Percentiles rank a stretch among this genome's conserved stretches.
Evolutionary conservation across 371 early-diverging fungal species (phyloP).

Genomic region (Syncephalis fuscata): DNA sequence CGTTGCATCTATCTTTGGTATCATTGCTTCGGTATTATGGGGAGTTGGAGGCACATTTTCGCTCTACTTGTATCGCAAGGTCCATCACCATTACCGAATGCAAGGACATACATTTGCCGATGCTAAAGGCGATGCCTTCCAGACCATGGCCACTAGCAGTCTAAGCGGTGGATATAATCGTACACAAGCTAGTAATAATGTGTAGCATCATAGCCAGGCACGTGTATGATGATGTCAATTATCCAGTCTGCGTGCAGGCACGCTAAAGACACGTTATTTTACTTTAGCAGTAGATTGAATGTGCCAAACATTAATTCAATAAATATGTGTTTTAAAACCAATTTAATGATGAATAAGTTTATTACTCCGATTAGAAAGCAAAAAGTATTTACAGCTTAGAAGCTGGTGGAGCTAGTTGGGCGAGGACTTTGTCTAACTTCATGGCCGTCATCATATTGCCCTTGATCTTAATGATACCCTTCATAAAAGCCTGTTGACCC

Average conservation of each 20-base stretch:
- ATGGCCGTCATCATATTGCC: conserved; percentile 64
- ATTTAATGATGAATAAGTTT: too few relatives aligned
- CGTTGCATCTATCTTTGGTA: conserved; percentile 45
- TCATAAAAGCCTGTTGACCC: conserved; percentile 67
- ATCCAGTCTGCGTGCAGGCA: too few relatives aligned
- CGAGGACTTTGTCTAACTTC: conserved; percentile 25
- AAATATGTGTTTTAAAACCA: too few relatives aligned
- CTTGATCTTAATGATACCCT: conserved; percentile 71
- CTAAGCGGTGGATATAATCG: too few relatives aligned
- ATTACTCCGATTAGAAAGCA: too few relatives aligned
- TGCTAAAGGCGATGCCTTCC: conserved; percentile 63
- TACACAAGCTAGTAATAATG: too few relatives aligned
- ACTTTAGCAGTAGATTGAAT: too few relatives aligned
- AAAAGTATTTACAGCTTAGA: conserved; percentile 2
- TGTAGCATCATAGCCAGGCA: too few relatives aligned
- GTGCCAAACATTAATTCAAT: too few relatives aligned
- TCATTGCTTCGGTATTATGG: conserved; percentile 56
- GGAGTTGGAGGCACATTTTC: conserved; percentile 29
- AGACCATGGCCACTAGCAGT: conserved; percentile 5
- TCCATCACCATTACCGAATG: conserved; percentile 53
- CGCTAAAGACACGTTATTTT: too few relatives aligned
- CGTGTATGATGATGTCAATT: too few relatives aligned
- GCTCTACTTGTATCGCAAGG: conserved; percentile 38
- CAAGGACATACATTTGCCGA: conserved; percentile 70
- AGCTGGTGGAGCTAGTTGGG: background rate